Percentiles rank a stretch among this genome's conserved stretches.
These are phyloP conservation scores for Globisporangium canariense DNA, from an alignment of 352 stramenopile genomes.

Conservation along the genomic window DNA sequence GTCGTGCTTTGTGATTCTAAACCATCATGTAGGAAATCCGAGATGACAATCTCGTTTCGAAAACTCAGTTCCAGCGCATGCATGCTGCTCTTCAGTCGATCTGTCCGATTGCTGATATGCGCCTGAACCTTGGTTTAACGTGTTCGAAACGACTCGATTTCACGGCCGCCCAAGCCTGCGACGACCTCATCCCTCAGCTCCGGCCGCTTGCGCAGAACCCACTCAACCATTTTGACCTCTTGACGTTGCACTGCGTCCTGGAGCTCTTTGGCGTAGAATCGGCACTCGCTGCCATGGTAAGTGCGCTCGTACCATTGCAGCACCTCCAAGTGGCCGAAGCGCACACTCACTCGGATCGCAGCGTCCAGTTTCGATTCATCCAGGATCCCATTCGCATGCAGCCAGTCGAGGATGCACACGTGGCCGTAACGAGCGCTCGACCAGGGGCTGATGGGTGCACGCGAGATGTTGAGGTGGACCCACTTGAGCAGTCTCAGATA, in stretches of 20 bases:
- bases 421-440: constrained; percentile 6
- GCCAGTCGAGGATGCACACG: constrained; percentile 5
- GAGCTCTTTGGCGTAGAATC: neutral
- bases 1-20: no score
- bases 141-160: neutral
- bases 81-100: no score
- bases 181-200: neutral
- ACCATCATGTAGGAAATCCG: no score
- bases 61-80: no score
- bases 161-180: neutral
- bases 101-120: neutral
- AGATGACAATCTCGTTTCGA: no score
- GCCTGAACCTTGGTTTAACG: neutral
- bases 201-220: constrained; percentile 13
- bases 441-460: neutral
- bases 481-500: neutral
- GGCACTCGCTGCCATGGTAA: neutral
- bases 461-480: neutral
- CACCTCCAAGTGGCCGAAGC: neutral
- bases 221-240: neutral
- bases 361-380: neutral
- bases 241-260: neutral
- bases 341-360: constrained; percentile 1
- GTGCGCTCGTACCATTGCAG: constrained; percentile 4
- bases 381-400: neutral